Conservation (phyloP, 169 alveolate species). For the Plasmodium adleri region DNA sequence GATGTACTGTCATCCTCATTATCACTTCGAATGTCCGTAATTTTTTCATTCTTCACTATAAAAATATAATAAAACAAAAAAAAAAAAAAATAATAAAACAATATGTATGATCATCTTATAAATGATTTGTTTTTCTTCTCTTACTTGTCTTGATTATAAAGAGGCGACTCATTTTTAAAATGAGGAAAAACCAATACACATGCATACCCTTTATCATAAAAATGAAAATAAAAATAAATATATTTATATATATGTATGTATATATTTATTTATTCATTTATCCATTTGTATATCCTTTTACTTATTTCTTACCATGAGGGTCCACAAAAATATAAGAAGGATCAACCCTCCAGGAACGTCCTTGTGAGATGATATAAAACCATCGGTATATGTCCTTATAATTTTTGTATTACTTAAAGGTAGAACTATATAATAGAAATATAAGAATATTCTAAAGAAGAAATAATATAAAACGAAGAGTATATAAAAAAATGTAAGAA, state of each 20-base stretch:
- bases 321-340: conserved; percentile 37
- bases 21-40: conserved; percentile 62
- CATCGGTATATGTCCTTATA: conserved; percentile 50
- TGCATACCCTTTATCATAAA: conserved; percentile 43
- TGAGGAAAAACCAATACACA: conserved; percentile 61
- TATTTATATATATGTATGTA: background rate
- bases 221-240: background rate
- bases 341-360: conserved; percentile 60
- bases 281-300: no score
- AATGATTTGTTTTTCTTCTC: conserved; percentile 2
- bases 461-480: conserved; percentile 69
- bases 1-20: conserved; percentile 30
- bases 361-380: conserved; percentile 38
- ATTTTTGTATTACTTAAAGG: conserved; percentile 46
- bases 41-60: conserved; percentile 51
- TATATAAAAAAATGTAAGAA: conserved; percentile 21
- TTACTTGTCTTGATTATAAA: conserved; percentile 39
- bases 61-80: background rate
- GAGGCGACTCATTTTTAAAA: conserved; percentile 54
- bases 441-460: conserved; percentile 56
- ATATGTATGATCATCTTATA: background rate
- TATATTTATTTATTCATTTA: background rate
- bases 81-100: background rate
- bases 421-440: conserved; percentile 47
- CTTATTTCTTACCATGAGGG: conserved; percentile 30